Evolutionary conservation across 2,329 filamentous ascomycete species (phyloP), one percentile per base, ranked within the genome.

Genomic region (Graphilbum fragrans): DNA sequence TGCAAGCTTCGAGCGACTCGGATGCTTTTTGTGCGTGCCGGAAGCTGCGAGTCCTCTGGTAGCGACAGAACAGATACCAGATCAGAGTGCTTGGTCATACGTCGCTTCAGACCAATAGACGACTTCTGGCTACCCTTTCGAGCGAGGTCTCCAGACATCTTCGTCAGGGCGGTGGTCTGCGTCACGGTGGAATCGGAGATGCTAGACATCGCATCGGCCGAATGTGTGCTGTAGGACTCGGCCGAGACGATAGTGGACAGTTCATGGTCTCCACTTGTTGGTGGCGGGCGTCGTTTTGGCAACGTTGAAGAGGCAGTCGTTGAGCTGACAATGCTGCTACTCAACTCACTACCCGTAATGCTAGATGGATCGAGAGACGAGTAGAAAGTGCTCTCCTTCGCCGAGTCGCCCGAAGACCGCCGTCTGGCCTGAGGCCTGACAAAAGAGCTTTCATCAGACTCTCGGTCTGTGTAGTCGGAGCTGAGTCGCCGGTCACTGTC

Each of bases 71-170:
- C 86, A 1, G 92, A 96, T 32, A 98, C 86, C 20, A 98, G 69
- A 58, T 98, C 92, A 16, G 87, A 87, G 60, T 96, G 88, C 45
- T 85, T 94, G 4, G 88, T 94, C 32, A 94, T 70, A 45, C 83
- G 77, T 47, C 86, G 75, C 58, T 82, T 86, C 27, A 86, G 64
- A 35, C 67, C 70, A 2, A 70, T 61, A 17, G 42, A 20, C 3
- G 45, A 45, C 47, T 64, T 70, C 50, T 67, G 65, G 58, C 51
- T 70, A 53, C 56, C 67, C 61, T 56, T 64, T 43, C 59, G 64
- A 46, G 63, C 70, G 47, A 62, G 49, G 44, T 55, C 61, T n/a
- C 60, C 63, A 17, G 62, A 64, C 22, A 63, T 67, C 48, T 64
- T 65, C 7, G 68, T 71, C 43, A 71, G 53, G 27, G 59, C 58